Evolutionary conservation across 164 flowering plant genomes (phyloP).

Genomic region (Berberis vulgaris): DNA sequence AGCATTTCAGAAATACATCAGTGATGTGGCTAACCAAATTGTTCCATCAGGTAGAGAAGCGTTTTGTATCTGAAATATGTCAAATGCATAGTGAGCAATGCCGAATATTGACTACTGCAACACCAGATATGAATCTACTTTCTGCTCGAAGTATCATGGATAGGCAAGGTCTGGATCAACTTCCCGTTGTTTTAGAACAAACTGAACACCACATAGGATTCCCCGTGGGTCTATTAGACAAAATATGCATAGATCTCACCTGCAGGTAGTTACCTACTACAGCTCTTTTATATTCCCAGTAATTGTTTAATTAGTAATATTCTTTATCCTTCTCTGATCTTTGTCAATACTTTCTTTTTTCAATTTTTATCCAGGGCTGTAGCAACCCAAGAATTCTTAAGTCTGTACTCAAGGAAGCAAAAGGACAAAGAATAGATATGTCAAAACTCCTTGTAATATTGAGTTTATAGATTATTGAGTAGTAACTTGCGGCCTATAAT

Average conservation of each 20-base stretch:
- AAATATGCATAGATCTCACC: constrained; percentile 58
- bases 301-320: neutral
- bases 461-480: too few species aligned
- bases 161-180: constrained; percentile 40
- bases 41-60: constrained; percentile 26
- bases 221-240: constrained; percentile 60
- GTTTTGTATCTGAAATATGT: constrained; percentile 53
- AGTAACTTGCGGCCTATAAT: too few species aligned
- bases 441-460: too few species aligned
- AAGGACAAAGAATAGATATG: neutral
- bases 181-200: constrained; percentile 60
- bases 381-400: constrained; percentile 17
- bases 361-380: constrained; percentile 13
- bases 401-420: neutral
- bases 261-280: too few species aligned
- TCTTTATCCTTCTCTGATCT: neutral
- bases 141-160: constrained; percentile 49
- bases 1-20: too few species aligned
- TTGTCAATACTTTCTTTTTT: neutral
- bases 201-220: constrained; percentile 21
- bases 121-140: constrained; percentile 57
- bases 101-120: constrained; percentile 43
- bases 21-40: neutral
- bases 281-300: neutral
- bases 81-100: constrained; percentile 30